Base-by-base conservation (phyloP, 345 rosid genomes). In the Punica granatum region DNA sequence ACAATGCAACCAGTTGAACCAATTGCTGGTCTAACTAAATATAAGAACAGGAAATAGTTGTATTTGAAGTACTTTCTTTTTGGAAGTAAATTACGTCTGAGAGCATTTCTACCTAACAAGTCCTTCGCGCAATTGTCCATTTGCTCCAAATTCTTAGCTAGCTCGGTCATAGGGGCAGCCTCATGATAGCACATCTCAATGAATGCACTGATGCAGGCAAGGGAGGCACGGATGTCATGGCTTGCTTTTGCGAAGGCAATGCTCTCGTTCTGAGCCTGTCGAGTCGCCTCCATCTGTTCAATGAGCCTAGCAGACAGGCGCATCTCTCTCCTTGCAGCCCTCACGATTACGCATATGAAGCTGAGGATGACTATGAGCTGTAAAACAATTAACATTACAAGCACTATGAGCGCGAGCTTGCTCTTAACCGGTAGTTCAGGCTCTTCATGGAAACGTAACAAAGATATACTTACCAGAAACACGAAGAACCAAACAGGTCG, bases 221-320 rank as follows among this genome's bases (percentile, higher is more conserved):
- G 71, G 2, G 84, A 70, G 5, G 87, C 83, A 0, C 95, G 83
- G 73, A 90, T 85, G 56, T 93, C 96, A n/a, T 93, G 98, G 74
- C 89, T 89, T 21, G 94, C 97, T 26, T 68, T 81, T 42, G 94
- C 87, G 60, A 88, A 84, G 1, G 88, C 94, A 35, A 72, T 74
- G 74, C 87, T 86, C 82, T 87, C 90, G 64, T 86, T 69, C 77
- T 88, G 85, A 2, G 97, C 96, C 42, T 87, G 89, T 65, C 79
- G 86, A 37, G 96, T 90, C 39, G 89, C 86, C 73, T 88, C 96
- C 88, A 75, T 87, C 77, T 88, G 96, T 56, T 81, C 87, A 23
- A 88, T 84, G 34, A 93, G 60, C 2, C 68, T 70, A 61, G 82
- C 77, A 43, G 85, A 70, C 65, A 88, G 53, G 70, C 71, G 80